Evolutionary conservation across 495 filamentous ascomycete genomes (phyloP).

Genomic region (Podospora tetraspora): DNA sequence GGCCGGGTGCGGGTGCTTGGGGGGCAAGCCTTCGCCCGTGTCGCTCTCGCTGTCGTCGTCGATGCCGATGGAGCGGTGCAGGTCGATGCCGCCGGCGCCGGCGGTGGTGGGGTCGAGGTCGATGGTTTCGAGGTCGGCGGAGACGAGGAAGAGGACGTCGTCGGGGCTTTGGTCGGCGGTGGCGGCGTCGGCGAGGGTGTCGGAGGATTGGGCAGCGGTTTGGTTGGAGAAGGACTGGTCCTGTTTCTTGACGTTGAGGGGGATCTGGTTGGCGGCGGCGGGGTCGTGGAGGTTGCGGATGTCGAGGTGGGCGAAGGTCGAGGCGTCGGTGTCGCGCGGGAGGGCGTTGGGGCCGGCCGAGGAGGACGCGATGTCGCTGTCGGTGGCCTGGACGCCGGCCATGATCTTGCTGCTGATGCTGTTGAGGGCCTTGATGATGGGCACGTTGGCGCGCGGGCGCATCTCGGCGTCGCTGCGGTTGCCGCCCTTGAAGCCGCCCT

Average conservation of each 20-base stretch:
- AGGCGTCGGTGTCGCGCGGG: conserved; percentile 61
- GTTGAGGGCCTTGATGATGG: conserved; percentile 79
- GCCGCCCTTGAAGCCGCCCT: conserved; percentile 60
- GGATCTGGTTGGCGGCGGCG: conserved; percentile 63
- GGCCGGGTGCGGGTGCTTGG: conserved; percentile 49
- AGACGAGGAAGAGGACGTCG: conserved; percentile 59
- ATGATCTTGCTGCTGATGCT: conserved; percentile 85
- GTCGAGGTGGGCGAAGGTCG: conserved; percentile 64
- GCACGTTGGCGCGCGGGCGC: conserved; percentile 55
- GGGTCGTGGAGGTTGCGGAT: conserved; percentile 81
- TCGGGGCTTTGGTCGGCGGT: conserved; percentile 56
- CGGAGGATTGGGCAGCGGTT: conserved; percentile 37
- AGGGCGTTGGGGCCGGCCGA: conserved; percentile 35
- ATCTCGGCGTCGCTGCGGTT: conserved; percentile 85
- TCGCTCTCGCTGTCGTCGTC: conserved; percentile 65
- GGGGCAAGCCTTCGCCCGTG: conserved; percentile 55
- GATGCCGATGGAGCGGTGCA: conserved; percentile 55
- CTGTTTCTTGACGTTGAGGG: conserved; percentile 83
- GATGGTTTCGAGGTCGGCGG: conserved; percentile 52
- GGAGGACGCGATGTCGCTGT: conserved; percentile 46
- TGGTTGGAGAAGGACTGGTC: conserved; percentile 68
- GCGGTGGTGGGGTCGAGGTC: conserved; percentile 39
- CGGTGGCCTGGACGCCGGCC: conserved; percentile 72
- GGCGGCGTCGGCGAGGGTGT: conserved; percentile 52
- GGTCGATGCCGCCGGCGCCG: conserved; percentile 46